Conservation (phyloP, 441 rosid genomes). For the Omphalea diandra region DNA sequence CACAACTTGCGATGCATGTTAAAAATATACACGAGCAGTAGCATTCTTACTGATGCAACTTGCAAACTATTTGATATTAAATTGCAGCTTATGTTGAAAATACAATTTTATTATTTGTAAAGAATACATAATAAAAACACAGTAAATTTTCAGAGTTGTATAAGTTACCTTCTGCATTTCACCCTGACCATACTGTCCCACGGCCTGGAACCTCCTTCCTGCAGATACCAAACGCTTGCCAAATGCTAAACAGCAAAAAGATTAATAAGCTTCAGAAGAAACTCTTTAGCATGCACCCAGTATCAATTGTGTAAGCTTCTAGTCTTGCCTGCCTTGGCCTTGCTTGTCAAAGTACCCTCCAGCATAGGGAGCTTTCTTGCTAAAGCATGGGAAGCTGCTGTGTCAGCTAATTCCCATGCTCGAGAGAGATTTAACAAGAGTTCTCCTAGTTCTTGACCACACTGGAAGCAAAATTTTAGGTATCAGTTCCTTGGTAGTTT, state of each 20-base stretch:
- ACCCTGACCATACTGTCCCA: constrained; percentile 96
- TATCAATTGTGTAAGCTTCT: constrained; percentile 25
- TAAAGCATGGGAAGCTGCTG: constrained; percentile 61
- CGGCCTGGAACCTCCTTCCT: constrained; percentile 81
- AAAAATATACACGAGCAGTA: no score
- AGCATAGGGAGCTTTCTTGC: constrained; percentile 58
- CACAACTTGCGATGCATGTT: not conserved
- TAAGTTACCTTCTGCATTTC: constrained; percentile 74
- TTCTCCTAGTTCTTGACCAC: constrained; percentile 82
- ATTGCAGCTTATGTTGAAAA: not conserved
- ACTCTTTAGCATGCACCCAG: constrained; percentile 25
- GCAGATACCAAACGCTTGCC: constrained; percentile 80
- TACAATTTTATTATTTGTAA: not conserved
- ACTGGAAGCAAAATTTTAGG: constrained; percentile 34
- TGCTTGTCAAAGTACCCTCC: constrained; percentile 49
- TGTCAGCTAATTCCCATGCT: constrained; percentile 81
- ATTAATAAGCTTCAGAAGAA: constrained; percentile 29
- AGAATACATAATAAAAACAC: no score
- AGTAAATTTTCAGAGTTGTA: constrained; percentile 21
- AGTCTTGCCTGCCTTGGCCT: constrained; percentile 69
- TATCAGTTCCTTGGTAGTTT: constrained; percentile 5
- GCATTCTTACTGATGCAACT: not conserved
- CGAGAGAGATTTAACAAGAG: constrained; percentile 63
- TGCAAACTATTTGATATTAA: not conserved
- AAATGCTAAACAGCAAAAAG: constrained; percentile 55